These are phyloP conservation scores for Geosmithia putterillii DNA, from an alignment of 2,329 filamentous ascomycete genomes.

Conservation along the genomic window DNA sequence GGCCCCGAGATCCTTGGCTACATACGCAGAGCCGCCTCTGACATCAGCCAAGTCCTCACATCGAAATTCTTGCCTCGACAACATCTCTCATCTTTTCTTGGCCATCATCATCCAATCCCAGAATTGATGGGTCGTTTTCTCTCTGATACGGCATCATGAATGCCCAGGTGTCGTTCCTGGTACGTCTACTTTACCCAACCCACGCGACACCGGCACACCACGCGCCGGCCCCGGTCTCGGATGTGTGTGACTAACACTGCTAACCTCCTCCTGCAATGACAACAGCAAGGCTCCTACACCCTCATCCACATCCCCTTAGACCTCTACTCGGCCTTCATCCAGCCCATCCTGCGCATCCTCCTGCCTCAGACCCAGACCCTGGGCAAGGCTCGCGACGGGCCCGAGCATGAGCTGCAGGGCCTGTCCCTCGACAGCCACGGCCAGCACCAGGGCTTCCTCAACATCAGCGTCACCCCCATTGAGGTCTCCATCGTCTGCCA, in stretches of 20 bases:
- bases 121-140: too few relatives aligned
- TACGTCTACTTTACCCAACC: slow-evolving; percentile 16
- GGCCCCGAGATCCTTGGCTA: too few relatives aligned
- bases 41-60: too few relatives aligned
- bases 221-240: neutral
- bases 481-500: slow-evolving; percentile 91
- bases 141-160: slow-evolving; percentile 22
- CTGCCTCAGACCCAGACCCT: slow-evolving; percentile 47
- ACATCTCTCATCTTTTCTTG: too few relatives aligned
- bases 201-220: neutral
- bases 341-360: slow-evolving; percentile 76
- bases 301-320: slow-evolving; percentile 82
- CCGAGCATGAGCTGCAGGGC: slow-evolving; percentile 28
- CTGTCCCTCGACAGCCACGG: slow-evolving; percentile 29
- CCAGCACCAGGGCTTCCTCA: slow-evolving; percentile 81
- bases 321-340: slow-evolving; percentile 66
- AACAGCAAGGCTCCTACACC: slow-evolving; percentile 72
- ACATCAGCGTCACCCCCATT: slow-evolving; percentile 82
- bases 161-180: slow-evolving; percentile 37
- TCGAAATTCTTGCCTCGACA: too few relatives aligned
- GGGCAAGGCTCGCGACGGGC: slow-evolving; percentile 13
- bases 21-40: too few relatives aligned
- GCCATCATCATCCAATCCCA: too few relatives aligned
- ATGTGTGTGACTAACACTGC: neutral
- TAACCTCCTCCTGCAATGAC: neutral